Evolutionary conservation across 2,329 filamentous ascomycete species (phyloP).

Genomic region (Cladosporium sp.): DNA sequence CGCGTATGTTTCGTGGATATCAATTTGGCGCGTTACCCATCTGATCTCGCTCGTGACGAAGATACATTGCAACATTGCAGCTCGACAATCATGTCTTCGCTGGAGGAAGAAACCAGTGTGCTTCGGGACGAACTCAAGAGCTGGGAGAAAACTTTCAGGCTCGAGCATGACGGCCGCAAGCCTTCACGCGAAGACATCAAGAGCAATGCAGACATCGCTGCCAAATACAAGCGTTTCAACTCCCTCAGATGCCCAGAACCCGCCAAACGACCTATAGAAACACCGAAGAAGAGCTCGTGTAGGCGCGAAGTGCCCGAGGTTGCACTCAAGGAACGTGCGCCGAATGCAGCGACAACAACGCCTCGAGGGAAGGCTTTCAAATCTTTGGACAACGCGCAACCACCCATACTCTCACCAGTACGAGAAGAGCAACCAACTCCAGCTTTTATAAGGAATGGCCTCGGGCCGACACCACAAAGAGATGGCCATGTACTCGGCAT

Average conservation of each 20-base stretch:
- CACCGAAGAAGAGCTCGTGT: conserved; percentile 24
- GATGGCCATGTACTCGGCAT: conserved; percentile 73
- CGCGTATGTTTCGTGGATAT: neutral
- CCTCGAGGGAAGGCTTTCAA: conserved; percentile 8
- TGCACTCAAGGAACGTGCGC: conserved; percentile 1
- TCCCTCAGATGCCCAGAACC: conserved; percentile 40
- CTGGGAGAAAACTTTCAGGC: conserved; percentile 68
- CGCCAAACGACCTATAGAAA: conserved; percentile 22
- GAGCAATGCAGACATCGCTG: conserved; percentile 63
- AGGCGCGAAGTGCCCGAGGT: conserved; percentile 1
- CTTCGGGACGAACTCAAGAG: conserved; percentile 67
- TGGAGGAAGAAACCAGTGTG: neutral
- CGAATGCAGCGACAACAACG: conserved; percentile 4
- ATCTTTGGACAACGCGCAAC: conserved; percentile 5
- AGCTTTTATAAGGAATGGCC: conserved; percentile 28
- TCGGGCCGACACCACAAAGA: conserved; percentile 76
- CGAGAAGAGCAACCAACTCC: conserved; percentile 28
- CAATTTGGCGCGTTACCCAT: conserved; percentile 1
- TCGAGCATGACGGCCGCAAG: conserved; percentile 61
- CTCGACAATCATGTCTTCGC: neutral
- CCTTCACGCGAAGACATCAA: conserved; percentile 73
- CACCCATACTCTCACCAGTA: conserved; percentile 7
- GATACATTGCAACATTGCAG: neutral
- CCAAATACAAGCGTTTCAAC: conserved; percentile 75
- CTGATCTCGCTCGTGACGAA: neutral